phyloP scores from a whole-genome alignment of 352 stramenopile genomes.

The Nothophytophthora sp. region DNA sequence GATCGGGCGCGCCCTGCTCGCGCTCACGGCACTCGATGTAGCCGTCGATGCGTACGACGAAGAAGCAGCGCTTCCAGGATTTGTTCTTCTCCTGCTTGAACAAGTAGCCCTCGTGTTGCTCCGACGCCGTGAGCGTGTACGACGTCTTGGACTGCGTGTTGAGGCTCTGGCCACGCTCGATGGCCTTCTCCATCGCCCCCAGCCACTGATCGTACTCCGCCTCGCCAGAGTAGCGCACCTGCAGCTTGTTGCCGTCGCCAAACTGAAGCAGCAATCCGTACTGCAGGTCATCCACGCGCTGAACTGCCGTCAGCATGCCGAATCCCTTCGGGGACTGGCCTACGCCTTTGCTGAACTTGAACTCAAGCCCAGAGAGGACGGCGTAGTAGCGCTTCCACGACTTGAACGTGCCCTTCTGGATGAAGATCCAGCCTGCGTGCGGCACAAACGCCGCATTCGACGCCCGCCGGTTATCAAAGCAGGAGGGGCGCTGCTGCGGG shows the following conservation, averaged over 20 bases:
- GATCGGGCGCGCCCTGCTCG: slow-evolving; percentile 40
- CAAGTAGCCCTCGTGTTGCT: slow-evolving; percentile 72
- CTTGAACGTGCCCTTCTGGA: slow-evolving; percentile 61
- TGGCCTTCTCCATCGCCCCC: slow-evolving; percentile 38
- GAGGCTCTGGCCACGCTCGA: slow-evolving; percentile 55
- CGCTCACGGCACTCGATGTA: slow-evolving; percentile 70
- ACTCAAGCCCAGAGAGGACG: slow-evolving; percentile 68
- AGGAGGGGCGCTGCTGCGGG: slow-evolving; percentile 36
- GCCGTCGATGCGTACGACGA: slow-evolving; percentile 66
- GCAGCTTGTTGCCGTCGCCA: slow-evolving; percentile 38
- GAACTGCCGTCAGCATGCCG: slow-evolving; percentile 47
- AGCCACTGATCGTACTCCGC: slow-evolving; percentile 60
- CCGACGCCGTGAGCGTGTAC: slow-evolving; percentile 62
- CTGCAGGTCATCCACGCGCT: slow-evolving; percentile 41
- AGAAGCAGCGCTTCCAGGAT: slow-evolving; percentile 59
- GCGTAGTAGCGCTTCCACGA: slow-evolving; percentile 76
- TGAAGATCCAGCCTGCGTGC: slow-evolving; percentile 66
- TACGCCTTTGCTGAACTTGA: slow-evolving; percentile 69
- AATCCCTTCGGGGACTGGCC: slow-evolving; percentile 73
- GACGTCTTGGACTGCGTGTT: slow-evolving; percentile 66
- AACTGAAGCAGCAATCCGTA: slow-evolving; percentile 63
- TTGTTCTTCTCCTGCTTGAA: slow-evolving; percentile 65
- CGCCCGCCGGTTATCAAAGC: slow-evolving; percentile 65
- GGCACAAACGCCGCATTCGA: slow-evolving; percentile 58
- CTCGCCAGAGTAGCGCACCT: slow-evolving; percentile 46